Base-by-base conservation (phyloP, 208 protist genomes). In the Trypanosoma rangeli region DNA sequence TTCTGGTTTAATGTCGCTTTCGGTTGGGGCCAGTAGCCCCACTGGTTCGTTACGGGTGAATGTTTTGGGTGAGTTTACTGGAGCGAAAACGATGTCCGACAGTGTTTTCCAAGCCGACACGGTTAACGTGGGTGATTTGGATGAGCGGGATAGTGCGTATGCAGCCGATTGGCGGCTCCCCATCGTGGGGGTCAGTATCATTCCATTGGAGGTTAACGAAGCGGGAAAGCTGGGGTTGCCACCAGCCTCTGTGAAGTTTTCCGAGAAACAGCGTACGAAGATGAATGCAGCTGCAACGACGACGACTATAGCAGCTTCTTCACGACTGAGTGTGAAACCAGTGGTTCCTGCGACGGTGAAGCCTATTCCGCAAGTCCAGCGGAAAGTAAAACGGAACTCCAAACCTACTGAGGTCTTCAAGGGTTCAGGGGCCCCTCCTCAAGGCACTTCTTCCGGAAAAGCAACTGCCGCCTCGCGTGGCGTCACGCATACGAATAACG, bases 121-220 rank as follows among this genome's bases (percentile, higher is more conserved):
- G 22, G 7, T 15, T 0, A 48, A 50, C 22, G 2, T 18, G 20
- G n/a, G 12, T 26, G n/a, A 39, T 48, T 26, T n/a, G 29, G 28
- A 20, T 2, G 31, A 37, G 9, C 9, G 2, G 5, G 20, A 50
- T 22, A 22, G 44, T 13, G 24, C 3, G 12, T 35, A 35, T 59
- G n/a, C 37, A 15, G 12, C 54, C 0, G 37, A 55, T 37, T 26
- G 42, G 18, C 52, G 29, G 22, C 12, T 74, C 8, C 70, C 70
- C 29, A 52, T 74, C 37, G 9, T 74, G 16, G 70, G 62, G 13
- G 35, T 74, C 46, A 20, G 50, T 2, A 54, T 74, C 55, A 61
- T 74, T 64, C 33, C 62, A 8, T 42, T 74, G 26, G 8, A n/a
- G 9, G 15, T 2, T 26, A 31, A 18, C 13, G 20, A 15, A 13